Conservation (phyloP, 1,284 basidiomycete genomes). For the Lentinula novae-zelandiae region DNA sequence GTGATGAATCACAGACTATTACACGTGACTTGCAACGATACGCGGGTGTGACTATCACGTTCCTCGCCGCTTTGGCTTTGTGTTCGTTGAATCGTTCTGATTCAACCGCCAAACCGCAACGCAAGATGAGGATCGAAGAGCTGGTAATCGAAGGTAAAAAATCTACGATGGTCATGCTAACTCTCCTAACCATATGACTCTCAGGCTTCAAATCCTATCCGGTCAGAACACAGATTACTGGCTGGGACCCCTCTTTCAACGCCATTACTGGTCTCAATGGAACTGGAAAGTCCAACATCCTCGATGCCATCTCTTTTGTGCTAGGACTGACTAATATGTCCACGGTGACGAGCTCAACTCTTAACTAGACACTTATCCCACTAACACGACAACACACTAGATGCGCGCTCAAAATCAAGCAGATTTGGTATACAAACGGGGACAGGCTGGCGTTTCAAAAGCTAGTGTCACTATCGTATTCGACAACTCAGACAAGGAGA, state of each 20-base stretch:
- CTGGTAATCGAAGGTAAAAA: slow-evolving; percentile 69
- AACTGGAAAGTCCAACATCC: slow-evolving; percentile 94
- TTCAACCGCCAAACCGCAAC: background rate
- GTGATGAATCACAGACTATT: too few relatives aligned
- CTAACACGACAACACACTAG: slow-evolving; percentile 33
- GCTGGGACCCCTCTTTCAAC: slow-evolving; percentile 96
- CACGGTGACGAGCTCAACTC: slow-evolving; percentile 42
- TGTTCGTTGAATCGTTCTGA: background rate
- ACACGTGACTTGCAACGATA: too few relatives aligned
- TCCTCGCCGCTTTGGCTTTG: too few relatives aligned
- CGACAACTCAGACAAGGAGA: slow-evolving; percentile 92
- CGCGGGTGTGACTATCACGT: too few relatives aligned
- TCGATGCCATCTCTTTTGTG: slow-evolving; percentile 97
- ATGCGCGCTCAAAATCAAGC: slow-evolving; percentile 96
- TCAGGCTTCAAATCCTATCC: slow-evolving; percentile 96
- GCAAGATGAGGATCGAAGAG: slow-evolving; percentile 76
- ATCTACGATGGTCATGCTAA: background rate
- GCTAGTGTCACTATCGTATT: slow-evolving; percentile 99
- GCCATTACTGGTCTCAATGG: slow-evolving; percentile 97
- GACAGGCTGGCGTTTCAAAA: slow-evolving; percentile 95
- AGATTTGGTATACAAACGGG: slow-evolving; percentile 97
- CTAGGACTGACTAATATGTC: slow-evolving; percentile 95
- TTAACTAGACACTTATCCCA: background rate
- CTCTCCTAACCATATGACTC: background rate
- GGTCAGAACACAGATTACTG: slow-evolving; percentile 89